Evolutionary conservation across 768 basidiomycete genomes (phyloP).

Genomic region (Lactarius akahatsu): DNA sequence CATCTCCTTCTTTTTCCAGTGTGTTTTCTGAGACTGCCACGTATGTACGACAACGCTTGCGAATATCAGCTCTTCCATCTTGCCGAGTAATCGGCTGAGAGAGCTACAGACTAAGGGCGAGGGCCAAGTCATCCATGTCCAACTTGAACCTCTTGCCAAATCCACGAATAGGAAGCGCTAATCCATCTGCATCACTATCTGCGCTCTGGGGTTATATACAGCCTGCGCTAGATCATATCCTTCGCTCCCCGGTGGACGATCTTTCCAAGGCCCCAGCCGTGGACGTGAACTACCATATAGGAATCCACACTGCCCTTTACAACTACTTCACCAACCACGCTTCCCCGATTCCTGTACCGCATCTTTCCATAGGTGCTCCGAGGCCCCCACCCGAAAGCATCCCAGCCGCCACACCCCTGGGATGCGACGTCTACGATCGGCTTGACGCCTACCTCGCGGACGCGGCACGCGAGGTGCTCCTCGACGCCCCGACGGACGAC

Average conservation of each 20-base stretch:
- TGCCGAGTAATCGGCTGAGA: conserved; percentile 11
- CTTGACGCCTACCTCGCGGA: conserved; percentile 71
- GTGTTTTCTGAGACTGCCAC: conserved; percentile 2
- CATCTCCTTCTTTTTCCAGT: not conserved
- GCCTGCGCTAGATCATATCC: conserved; percentile 74
- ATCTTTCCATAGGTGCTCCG: not conserved
- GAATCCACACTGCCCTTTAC: conserved; percentile 80
- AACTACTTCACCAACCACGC: conserved; percentile 58
- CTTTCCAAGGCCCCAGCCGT: conserved; percentile 64
- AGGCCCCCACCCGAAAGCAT: not conserved
- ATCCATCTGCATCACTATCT: conserved; percentile 70
- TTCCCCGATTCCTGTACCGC: conserved; percentile 21
- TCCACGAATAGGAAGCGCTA: conserved; percentile 46
- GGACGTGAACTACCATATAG: conserved; percentile 70
- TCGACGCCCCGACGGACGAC: conserved; percentile 42
- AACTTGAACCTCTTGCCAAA: conserved; percentile 21
- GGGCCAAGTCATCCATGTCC: conserved; percentile 9
- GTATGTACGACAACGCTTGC: conserved; percentile 15
- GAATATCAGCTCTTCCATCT: not conserved
- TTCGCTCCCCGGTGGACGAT: conserved; percentile 64
- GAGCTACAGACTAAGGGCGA: not conserved
- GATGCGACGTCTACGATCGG: conserved; percentile 65
- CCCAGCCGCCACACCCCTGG: conserved; percentile 34
- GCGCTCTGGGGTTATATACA: conserved; percentile 73
- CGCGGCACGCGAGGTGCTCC: conserved; percentile 27